Base-by-base conservation (phyloP, 2,329 filamentous ascomycete genomes). In the Botryotinia calthae region DNA sequence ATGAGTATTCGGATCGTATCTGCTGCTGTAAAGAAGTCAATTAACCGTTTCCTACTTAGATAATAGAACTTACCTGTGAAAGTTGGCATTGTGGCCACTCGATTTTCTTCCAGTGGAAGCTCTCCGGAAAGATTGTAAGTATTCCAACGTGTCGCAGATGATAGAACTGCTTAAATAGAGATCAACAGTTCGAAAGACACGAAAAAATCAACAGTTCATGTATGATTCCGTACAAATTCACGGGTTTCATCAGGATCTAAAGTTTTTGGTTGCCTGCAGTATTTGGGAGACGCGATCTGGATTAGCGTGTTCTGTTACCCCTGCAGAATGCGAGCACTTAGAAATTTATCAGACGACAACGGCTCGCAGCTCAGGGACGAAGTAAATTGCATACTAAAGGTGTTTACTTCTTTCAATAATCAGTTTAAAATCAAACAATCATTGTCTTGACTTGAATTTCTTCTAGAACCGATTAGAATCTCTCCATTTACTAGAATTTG, bases 1-100 rank as follows among this genome's bases (percentile, higher is more conserved):
- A 99, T 88, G 54, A 99, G 90, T 76, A 99, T 96, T 76, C 94
- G 93, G 80, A 99, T 98, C 0, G 94, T 97, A 84, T 99, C 94
- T 78, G 92, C 79, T 56, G 74, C 80, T 81, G 56, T 28, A 44
- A 63, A 54, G 44, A 65, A 65, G 51, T 76, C 46, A 77, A 73
- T 54, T 54, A 54, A 14, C 18, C 31, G 10, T 31, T n/a, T 18
- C 20, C 20, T 51, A 25, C 22, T 40, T 7, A 25, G 12, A 34
- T 14, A 46, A 12, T 31, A 48, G 44, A 72, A 74, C 70, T 40
- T 62, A 78, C 78, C 74, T 54, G 75, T 72, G 37, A 73, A 72
- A n/a, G 76, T 66, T 48, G 79, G 78, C 78, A 80, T 80, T 48
- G 74, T 77, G 75, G 71, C 37, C 37, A 20, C 18, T 58, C 68